These are phyloP conservation scores for Aspergillus fischeri DNA, from an alignment of 2,329 filamentous ascomycete species.

Conservation along the genomic window DNA sequence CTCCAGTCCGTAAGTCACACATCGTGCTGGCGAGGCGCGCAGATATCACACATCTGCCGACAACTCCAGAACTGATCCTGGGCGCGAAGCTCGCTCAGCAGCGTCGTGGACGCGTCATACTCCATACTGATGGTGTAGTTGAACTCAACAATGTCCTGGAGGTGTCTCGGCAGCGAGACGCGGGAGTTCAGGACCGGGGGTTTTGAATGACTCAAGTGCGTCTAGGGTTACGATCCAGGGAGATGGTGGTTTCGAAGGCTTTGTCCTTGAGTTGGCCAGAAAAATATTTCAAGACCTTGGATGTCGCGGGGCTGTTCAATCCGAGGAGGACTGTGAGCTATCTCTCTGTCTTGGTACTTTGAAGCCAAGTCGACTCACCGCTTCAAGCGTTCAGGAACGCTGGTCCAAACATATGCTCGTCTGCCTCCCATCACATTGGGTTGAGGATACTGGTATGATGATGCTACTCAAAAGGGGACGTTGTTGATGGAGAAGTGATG, in stretches of 20 bases:
- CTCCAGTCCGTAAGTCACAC: constrained; percentile 26
- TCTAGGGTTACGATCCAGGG: constrained; percentile 61
- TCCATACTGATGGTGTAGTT: constrained; percentile 21
- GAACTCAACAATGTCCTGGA: constrained; percentile 13
- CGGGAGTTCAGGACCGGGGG: constrained; percentile 7
- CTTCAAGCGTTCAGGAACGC: constrained; percentile 61
- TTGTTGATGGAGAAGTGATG: constrained; percentile 48
- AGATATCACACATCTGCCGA: constrained; percentile 26
- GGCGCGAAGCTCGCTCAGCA: constrained; percentile 14
- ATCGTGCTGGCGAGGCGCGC: constrained; percentile 28
- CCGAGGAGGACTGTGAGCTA: background rate
- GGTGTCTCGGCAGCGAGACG: constrained; percentile 11
- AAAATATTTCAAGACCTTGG: constrained; percentile 53
- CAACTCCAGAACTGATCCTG: constrained; percentile 26
- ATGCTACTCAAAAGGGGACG: constrained; percentile 53
- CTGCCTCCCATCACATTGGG: constrained; percentile 49
- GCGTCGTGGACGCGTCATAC: constrained; percentile 1
- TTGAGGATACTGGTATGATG: constrained; percentile 34
- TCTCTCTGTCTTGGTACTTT: no score
- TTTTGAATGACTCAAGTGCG: constrained; percentile 40
- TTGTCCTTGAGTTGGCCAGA: constrained; percentile 50
- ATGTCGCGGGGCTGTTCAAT: constrained; percentile 44
- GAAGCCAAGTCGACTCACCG: constrained; percentile 10
- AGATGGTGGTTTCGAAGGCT: constrained; percentile 56
- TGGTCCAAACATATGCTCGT: constrained; percentile 59